Percentiles rank a stretch among this genome's conserved stretches.
Evolutionary conservation across 306 rosid species (phyloP).

Genomic region (Lablab purpureus): DNA sequence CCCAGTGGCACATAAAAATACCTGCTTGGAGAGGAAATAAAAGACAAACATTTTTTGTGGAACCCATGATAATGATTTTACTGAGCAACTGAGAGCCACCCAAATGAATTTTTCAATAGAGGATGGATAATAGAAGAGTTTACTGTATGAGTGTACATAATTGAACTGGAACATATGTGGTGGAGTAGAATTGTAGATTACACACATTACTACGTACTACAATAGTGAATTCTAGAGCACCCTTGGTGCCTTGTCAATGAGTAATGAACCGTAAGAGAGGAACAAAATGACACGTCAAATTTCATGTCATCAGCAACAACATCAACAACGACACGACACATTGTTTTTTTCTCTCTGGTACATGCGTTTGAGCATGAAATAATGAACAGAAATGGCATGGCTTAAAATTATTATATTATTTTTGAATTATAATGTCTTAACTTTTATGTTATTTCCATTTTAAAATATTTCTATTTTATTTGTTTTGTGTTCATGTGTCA

Average conservation of each 20-base stretch:
- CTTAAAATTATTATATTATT: no score
- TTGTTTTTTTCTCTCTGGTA: neutral
- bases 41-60: conserved; percentile 42
- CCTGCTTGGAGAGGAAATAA: conserved; percentile 3
- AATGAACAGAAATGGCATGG: no score
- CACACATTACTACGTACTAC: neutral
- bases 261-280: neutral
- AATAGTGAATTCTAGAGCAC: neutral
- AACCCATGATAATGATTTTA: conserved; percentile 43
- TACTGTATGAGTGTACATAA: neutral
- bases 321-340: neutral
- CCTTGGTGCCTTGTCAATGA: neutral
- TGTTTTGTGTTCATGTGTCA: no score
- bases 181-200: neutral
- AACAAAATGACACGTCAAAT: neutral
- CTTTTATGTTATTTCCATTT: no score
- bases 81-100: conserved; percentile 36
- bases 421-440: no score
- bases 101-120: conserved; percentile 26
- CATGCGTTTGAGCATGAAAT: no score
- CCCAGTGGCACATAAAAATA: conserved; percentile 27
- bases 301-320: neutral
- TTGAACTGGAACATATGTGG: neutral
- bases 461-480: no score
- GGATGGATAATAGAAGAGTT: neutral